Evolutionary conservation across 345 rosid genomes (phyloP), one percentile per base, ranked within the genome.

Genomic region (Camelina neglecta): DNA sequence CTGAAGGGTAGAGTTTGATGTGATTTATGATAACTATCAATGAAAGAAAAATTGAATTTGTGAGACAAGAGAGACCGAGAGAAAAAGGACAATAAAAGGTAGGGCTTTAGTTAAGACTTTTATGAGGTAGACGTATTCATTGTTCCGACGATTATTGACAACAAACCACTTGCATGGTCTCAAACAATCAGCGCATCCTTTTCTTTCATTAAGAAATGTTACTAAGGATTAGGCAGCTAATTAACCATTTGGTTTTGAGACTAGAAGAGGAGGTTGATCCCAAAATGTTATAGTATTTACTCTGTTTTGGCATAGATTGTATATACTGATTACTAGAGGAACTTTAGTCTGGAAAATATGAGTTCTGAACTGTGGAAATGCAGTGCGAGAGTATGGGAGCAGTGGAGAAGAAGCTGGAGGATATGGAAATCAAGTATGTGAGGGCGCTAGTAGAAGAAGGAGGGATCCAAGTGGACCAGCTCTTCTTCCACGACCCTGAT

Each of bases 401-500:
- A 4, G 94, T 91, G 72, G 91, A 88, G 90, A 86, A 82, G 71
- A 85, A 80, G 80, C 78, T 91, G 41, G 79, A 82, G 13, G 93
- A 91, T 24, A 84, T 89, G 93, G 81, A 56, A 47, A 84, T 91
- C 2, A 55, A 83, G 49, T 83, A 84, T 79, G 86, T 67, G 49
- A 73, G 85, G 41, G 75, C 85, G 0, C 31, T 41, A 54, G 93
- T 91, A 2, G 90, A 89, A 79, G 97, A 89, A 76, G 91, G 91
- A 12, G 93, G 91, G 16, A 84, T 91, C 50, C 57, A 84, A 6
- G 90, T 91, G 10, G 90, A 91, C 51, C 97, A 91, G 68, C 64
- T 91, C 41, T 91, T 91, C 83, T 91, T 87, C 76, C 93, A 91
- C 36, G 94, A 91, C 47, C 94, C 94, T 4, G 94, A 91, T 74